Base-by-base conservation (phyloP, 768 basidiomycete species). In the Collybiopsis confluens region DNA sequence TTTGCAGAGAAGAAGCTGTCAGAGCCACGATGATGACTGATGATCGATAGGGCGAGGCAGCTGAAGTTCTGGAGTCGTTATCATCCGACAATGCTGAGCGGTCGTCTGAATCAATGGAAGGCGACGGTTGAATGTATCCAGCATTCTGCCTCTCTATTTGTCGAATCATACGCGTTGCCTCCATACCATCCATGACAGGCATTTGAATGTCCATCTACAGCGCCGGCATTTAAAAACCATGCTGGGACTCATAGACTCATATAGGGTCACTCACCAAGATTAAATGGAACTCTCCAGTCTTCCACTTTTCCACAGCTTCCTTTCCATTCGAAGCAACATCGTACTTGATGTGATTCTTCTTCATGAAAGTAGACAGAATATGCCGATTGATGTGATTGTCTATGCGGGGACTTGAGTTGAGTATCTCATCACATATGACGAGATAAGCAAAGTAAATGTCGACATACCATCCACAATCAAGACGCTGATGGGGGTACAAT, bases 1-100 rank as follows among this genome's bases (percentile, higher is more conserved):
- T 86, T 65, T 94, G 89, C n/a, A 96, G 76, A 10, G 91, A 91
- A 2, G 95, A 98, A 2, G 97, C 97, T 1, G 97, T 99, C 45
- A 98, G 79, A n/a, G 97, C 97, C 58, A 99, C 95, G 62, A 99
- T 98, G 71, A 99, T 98, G 58, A 99, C 97, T 3, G 95, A 91
- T 9, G 91, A 92, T 15, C 86, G 86, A 64, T 91, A 90, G 0
- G 92, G 90, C 0, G 85, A 84, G 9, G 79, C 65, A 38, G 73
- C 64, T 35, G 77, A 76, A 1, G 76, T 70, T 33, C 81, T 80
- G 21, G 69, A 68, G 33, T 72, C 68, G n/a, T 77, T 69, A 9
- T 68, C 64, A 10, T 83, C 83, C 13, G 83, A 83, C 3, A 83
- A 80, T 21, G 83, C 82, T 51, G 71, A n/a, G 56, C 58, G 33